A percentile compares a stretch with the other conserved stretches of the same genome.
Evolutionary conservation across 306 rosid species (phyloP).

Genomic region (Begonia fuchsioides): DNA sequence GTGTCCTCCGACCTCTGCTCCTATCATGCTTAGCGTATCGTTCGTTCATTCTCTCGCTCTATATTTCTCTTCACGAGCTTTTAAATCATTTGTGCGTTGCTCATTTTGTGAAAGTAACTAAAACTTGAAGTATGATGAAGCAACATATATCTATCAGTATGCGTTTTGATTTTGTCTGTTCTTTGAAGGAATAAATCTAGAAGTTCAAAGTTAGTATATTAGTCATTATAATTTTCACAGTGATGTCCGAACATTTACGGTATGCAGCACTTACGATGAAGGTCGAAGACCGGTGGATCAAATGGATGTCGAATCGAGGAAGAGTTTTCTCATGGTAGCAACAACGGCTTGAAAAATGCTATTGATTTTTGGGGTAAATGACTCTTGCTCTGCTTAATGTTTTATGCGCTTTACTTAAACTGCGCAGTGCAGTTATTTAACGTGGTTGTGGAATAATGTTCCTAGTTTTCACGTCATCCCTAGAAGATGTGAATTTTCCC

Average conservation of each 20-base stretch:
- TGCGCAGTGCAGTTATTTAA: background rate
- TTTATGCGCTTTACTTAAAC: background rate
- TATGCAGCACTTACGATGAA: slow-evolving; percentile 59
- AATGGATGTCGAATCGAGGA: slow-evolving; percentile 76
- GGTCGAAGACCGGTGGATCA: slow-evolving; percentile 72
- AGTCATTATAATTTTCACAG: no score
- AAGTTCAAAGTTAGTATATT: no score
- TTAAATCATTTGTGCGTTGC: no score
- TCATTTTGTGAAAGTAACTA: no score
- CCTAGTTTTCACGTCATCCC: no score
- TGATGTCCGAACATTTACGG: background rate
- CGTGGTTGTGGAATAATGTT: no score
- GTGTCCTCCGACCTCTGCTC: slow-evolving; percentile 79
- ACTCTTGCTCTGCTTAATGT: background rate
- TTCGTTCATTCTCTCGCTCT: slow-evolving; percentile 17
- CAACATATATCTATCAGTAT: no score
- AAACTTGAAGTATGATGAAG: no score
- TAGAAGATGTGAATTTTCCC: background rate
- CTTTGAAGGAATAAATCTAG: no score
- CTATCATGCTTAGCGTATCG: slow-evolving; percentile 88
- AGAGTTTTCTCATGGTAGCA: slow-evolving; percentile 68
- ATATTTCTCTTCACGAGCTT: background rate
- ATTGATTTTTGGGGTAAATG: slow-evolving; percentile 62
- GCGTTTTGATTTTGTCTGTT: no score
- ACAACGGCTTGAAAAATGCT: slow-evolving; percentile 81